Conservation (phyloP, 768 basidiomycete species). For the Pseudohyphozyma bogoriensis region DNA sequence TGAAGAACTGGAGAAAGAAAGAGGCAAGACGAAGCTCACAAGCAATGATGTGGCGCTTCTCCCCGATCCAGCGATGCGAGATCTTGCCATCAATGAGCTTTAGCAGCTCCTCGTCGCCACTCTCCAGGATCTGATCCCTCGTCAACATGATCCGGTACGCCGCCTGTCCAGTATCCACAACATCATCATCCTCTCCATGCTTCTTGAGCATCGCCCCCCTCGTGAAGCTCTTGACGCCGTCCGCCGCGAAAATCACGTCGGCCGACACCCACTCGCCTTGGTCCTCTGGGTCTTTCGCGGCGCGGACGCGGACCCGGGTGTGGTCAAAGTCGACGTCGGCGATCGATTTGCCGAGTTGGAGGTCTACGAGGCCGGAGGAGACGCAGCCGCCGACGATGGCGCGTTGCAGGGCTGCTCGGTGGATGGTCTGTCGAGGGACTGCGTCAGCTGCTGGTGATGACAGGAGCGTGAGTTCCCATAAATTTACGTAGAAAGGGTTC, state of each 20-base stretch:
- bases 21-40: neutral
- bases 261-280: slow-evolving; percentile 32
- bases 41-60: slow-evolving; percentile 38
- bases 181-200: slow-evolving; percentile 35
- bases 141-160: slow-evolving; percentile 41
- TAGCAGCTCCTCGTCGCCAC: slow-evolving; percentile 40
- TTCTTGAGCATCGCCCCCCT: slow-evolving; percentile 37
- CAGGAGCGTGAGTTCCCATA: neutral
- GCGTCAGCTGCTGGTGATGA: neutral
- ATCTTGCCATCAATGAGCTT: slow-evolving; percentile 36
- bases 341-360: slow-evolving; percentile 35
- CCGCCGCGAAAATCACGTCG: slow-evolving; percentile 41
- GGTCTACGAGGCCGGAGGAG: slow-evolving; percentile 33
- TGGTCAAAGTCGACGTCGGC: slow-evolving; percentile 35
- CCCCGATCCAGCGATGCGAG: slow-evolving; percentile 41
- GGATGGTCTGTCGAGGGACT: slow-evolving; percentile 32
- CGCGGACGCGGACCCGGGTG: slow-evolving; percentile 25
- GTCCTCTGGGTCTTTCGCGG: neutral
- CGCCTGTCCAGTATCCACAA: slow-evolving; percentile 41
- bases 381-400: slow-evolving; percentile 35
- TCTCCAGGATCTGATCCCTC: slow-evolving; percentile 34
- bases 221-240: slow-evolving; percentile 40
- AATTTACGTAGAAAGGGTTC: slow-evolving; percentile 32
- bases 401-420: slow-evolving; percentile 39
- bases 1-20: too few species aligned